Conservation (phyloP, 2,329 filamentous ascomycete genomes). For the Fonsecaea monophora region DNA sequence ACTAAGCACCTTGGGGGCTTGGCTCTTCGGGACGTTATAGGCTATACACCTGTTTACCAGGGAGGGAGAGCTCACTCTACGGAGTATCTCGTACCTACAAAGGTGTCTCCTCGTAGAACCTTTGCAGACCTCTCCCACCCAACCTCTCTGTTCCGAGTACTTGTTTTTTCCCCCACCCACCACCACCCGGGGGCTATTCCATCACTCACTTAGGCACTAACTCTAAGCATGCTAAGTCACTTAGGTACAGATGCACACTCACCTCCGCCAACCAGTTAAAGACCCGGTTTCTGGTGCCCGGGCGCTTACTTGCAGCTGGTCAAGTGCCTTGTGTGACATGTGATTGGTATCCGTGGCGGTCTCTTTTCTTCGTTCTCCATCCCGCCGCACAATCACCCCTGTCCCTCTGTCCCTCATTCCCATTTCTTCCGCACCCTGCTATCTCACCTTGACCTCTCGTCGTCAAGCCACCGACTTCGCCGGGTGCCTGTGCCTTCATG, state of each 20-base stretch:
- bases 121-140: too few relatives aligned
- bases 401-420: not conserved
- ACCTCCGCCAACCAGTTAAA: not conserved
- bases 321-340: not conserved
- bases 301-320: conserved; percentile 34
- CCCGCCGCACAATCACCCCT: not conserved
- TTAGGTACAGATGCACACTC: not conserved
- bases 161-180: too few relatives aligned
- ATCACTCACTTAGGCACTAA: not conserved
- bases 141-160: too few relatives aligned
- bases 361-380: not conserved
- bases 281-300: not conserved
- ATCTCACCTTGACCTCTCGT: not conserved
- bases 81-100: too few relatives aligned
- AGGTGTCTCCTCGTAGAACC: too few relatives aligned
- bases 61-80: too few relatives aligned
- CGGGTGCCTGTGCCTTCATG: conserved; percentile 11
- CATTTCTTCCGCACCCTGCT: not conserved
- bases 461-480: not conserved
- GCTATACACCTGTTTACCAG: too few relatives aligned
- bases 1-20: not conserved
- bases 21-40: not conserved
- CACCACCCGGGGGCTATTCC: not conserved
- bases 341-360: conserved; percentile 9
- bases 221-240: too few relatives aligned